Evolutionary conservation across 352 stramenopile genomes (phyloP).

Genomic region (Globisporangium emineosum): DNA sequence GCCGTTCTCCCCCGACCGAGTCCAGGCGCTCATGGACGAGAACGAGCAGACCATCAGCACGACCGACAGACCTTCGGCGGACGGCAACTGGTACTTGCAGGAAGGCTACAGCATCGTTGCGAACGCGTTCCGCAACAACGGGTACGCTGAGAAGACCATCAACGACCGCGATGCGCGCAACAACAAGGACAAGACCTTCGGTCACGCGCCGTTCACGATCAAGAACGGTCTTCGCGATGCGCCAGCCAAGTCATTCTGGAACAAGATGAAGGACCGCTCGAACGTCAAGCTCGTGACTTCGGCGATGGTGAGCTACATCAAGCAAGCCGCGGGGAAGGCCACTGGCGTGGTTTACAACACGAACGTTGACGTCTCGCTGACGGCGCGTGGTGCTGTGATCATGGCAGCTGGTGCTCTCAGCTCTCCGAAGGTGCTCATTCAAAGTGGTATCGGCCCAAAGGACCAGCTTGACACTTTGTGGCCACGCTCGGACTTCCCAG

Average conservation of each 20-base stretch:
- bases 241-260: not conserved
- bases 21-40: constrained; percentile 46
- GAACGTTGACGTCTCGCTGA: not conserved
- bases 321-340: not conserved
- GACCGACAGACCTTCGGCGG: not conserved
- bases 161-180: constrained; percentile 5
- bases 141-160: not conserved
- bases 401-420: not conserved
- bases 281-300: not conserved
- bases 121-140: not conserved
- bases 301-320: not conserved
- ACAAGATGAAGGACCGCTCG: not conserved
- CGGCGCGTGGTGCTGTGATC: not conserved
- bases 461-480: not conserved
- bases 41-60: constrained; percentile 26
- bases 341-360: not conserved
- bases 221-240: no score
- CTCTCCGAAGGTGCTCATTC: not conserved
- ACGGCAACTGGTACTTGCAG: not conserved
- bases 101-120: not conserved
- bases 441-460: not conserved
- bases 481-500: not conserved
- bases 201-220: not conserved
- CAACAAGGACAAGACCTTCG: constrained; percentile 1
- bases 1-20: constrained; percentile 45